These are phyloP conservation scores for Protostelium mycophagum DNA, from an alignment of 78 protist genomes.

Conservation along the genomic window DNA sequence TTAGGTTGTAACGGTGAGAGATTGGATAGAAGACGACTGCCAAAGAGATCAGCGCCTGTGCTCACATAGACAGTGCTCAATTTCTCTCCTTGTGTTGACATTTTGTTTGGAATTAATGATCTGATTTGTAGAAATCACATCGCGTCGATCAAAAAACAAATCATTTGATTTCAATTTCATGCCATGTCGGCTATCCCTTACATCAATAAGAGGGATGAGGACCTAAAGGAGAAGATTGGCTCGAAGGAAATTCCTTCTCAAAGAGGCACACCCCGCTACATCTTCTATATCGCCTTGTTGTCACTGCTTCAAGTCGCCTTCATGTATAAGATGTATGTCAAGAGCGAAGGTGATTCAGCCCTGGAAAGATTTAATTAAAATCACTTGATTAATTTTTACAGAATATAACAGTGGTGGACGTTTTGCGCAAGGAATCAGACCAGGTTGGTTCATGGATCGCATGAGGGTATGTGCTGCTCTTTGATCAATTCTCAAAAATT, in stretches of 20 bases:
- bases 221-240: not conserved
- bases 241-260: not conserved
- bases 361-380: conserved; percentile 10
- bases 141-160: not conserved
- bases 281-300: not conserved
- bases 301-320: not conserved
- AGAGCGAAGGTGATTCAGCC: conserved; percentile 35
- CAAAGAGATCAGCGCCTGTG: not conserved
- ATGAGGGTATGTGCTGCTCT: not conserved
- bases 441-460: conserved; percentile 49
- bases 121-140: not conserved
- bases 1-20: not conserved
- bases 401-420: conserved; percentile 44
- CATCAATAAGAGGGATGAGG: not conserved
- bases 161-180: not conserved
- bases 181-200: not conserved
- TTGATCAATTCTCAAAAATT: not conserved
- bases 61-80: not conserved
- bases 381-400: not conserved
- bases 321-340: not conserved
- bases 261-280: not conserved
- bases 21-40: not conserved
- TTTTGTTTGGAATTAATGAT: not conserved
- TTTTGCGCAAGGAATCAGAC: conserved; percentile 32
- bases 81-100: not conserved